A percentile compares a stretch with the other conserved stretches of the same genome.
phyloP scores from a whole-genome alignment of 2,329 filamentous ascomycete species.

The Nigrospora sphaerica region DNA sequence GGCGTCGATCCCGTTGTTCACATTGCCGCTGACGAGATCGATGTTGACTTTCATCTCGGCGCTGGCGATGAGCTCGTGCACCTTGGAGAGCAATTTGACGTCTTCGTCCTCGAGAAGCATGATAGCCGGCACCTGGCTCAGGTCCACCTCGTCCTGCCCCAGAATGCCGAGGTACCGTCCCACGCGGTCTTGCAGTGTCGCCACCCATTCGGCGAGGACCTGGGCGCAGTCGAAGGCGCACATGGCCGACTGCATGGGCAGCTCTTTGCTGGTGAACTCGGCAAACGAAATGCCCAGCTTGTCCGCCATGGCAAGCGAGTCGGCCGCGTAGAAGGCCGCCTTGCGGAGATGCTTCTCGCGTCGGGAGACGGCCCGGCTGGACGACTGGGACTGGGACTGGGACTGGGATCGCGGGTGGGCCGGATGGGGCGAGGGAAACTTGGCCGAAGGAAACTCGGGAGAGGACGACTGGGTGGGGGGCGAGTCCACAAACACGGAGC shows the following conservation, averaged over 20 bases:
- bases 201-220: conserved; percentile 89
- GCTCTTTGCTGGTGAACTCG: conserved; percentile 74
- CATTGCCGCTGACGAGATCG: conserved; percentile 37
- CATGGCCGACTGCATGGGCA: conserved; percentile 85
- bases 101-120: conserved; percentile 93
- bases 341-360: conserved; percentile 85
- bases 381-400: conserved; percentile 16
- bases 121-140: conserved; percentile 72
- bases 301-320: conserved; percentile 83
- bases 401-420: too few relatives aligned
- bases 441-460: conserved; percentile 34
- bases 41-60: conserved; percentile 74
- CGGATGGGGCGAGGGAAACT: conserved; percentile 24
- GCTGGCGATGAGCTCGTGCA: conserved; percentile 69
- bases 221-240: conserved; percentile 92
- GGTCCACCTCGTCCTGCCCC: conserved; percentile 74
- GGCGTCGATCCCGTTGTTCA: conserved; percentile 42
- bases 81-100: conserved; percentile 73
- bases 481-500: conserved; percentile 42
- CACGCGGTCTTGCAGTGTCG: conserved; percentile 89
- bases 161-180: conserved; percentile 82
- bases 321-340: conserved; percentile 91
- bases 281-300: conserved; percentile 80
- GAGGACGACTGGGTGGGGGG: conserved; percentile 45
- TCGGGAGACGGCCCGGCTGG: conserved; percentile 49